Evolutionary conservation across 2,329 filamentous ascomycete species (phyloP).

Genomic region (Calonectria naviculata): DNA sequence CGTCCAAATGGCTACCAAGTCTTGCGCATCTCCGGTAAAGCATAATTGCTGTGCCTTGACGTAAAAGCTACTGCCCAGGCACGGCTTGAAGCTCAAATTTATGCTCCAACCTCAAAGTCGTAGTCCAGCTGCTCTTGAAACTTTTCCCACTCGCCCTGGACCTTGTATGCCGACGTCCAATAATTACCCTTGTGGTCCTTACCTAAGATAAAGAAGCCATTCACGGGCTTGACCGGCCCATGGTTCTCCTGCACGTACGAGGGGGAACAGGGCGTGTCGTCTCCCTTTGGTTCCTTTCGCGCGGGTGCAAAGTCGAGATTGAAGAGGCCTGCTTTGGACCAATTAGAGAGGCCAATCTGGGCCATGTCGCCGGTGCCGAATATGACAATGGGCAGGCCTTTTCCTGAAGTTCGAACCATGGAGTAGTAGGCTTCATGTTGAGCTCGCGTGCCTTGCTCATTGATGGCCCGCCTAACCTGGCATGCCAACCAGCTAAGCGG

Average conservation of each 20-base stretch:
- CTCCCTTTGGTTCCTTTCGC: background rate
- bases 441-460: slow-evolving; percentile 7
- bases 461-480: slow-evolving; percentile 11
- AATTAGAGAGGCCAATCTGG: slow-evolving; percentile 20
- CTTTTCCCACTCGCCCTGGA: slow-evolving; percentile 24
- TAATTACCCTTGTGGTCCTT: slow-evolving; percentile 26
- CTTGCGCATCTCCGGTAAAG: background rate
- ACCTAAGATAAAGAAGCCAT: slow-evolving; percentile 14
- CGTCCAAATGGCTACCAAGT: no score
- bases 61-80: background rate
- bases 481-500: slow-evolving; percentile 7
- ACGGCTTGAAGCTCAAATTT: background rate
- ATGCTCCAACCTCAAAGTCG: slow-evolving; percentile 11
- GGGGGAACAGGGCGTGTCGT: background rate
- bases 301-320: slow-evolving; percentile 22
- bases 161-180: slow-evolving; percentile 20
- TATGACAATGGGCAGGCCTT: background rate
- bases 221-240: background rate
- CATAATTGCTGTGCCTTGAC: no score
- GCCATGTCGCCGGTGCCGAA: background rate
- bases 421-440: slow-evolving; percentile 18
- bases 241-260: slow-evolving; percentile 10
- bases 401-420: background rate
- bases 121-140: slow-evolving; percentile 15
- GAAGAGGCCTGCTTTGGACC: slow-evolving; percentile 23